phyloP scores from a whole-genome alignment of 2,329 filamentous ascomycete species.

The Fusarium brevicatenulatum region DNA sequence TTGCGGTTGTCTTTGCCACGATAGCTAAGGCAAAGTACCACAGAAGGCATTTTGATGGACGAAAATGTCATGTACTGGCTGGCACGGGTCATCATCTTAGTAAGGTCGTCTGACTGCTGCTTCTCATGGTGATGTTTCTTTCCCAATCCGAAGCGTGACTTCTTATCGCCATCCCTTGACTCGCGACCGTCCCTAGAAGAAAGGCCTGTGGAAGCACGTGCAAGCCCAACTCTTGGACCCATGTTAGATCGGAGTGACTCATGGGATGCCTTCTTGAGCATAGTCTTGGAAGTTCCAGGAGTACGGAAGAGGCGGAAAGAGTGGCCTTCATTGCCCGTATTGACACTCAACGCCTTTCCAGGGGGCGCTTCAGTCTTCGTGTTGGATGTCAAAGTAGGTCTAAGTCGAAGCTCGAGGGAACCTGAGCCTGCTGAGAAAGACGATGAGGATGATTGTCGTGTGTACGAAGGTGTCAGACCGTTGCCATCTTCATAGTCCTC shows the following conservation, averaged over 20 bases:
- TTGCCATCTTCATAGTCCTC: conserved; percentile 56
- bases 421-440: conserved; percentile 72
- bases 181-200: conserved; percentile 54
- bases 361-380: conserved; percentile 49
- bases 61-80: conserved; percentile 98
- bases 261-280: conserved; percentile 64
- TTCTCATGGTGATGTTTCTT: conserved; percentile 63
- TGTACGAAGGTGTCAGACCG: conserved; percentile 51
- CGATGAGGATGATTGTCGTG: conserved; percentile 56
- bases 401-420: conserved; percentile 82
- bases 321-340: conserved; percentile 59
- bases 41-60: conserved; percentile 93
- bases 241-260: conserved; percentile 62
- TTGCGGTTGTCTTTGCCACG: conserved; percentile 97
- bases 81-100: conserved; percentile 94
- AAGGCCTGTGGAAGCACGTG: conserved; percentile 58
- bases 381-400: conserved; percentile 79
- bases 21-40: conserved; percentile 95
- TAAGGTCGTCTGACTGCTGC: conserved; percentile 84
- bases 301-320: conserved; percentile 64
- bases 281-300: conserved; percentile 55
- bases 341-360: conserved; percentile 61
- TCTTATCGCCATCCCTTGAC: conserved; percentile 56
- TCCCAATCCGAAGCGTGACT: conserved; percentile 67
- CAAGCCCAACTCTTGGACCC: conserved; percentile 55